Evolutionary conservation across 345 rosid genomes (phyloP).

Genomic region (Mangifera indica): DNA sequence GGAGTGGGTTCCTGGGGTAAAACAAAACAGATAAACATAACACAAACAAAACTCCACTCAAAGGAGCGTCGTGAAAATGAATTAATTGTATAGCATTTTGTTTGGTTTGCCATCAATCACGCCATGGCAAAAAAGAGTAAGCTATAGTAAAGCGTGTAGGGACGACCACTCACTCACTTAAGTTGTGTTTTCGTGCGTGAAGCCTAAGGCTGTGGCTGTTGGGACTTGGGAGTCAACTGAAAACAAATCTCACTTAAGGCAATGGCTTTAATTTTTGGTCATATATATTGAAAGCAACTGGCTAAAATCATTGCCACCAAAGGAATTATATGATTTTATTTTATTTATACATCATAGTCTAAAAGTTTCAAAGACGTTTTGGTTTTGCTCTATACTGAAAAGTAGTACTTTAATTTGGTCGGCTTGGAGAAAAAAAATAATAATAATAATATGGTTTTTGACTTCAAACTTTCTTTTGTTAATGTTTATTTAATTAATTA

Average conservation of each 20-base stretch:
- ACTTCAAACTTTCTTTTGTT: background rate
- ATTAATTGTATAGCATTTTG: too few relatives aligned
- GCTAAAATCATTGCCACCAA: too few relatives aligned
- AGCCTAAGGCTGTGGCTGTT: too few relatives aligned
- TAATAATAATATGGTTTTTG: background rate
- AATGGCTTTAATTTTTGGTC: background rate
- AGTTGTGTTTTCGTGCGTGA: background rate
- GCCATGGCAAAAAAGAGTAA: slow-evolving; percentile 34
- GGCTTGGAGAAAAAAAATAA: too few relatives aligned
- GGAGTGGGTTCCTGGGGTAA: background rate
- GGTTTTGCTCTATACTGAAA: background rate
- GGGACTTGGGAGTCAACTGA: background rate
- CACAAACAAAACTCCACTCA: background rate
- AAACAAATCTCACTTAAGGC: background rate
- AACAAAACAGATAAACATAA: background rate
- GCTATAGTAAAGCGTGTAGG: slow-evolving; percentile 14
- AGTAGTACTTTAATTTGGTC: too few relatives aligned
- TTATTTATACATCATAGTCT: too few relatives aligned
- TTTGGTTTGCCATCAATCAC: slow-evolving; percentile 38
- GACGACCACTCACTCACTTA: background rate
- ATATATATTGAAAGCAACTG: too few relatives aligned
- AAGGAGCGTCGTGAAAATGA: too few relatives aligned
- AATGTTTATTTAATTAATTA: background rate
- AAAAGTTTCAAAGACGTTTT: too few relatives aligned
- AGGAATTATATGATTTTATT: too few relatives aligned